A percentile compares a stretch with the other conserved stretches of the same genome.
phyloP scores from a whole-genome alignment of 2,329 filamentous ascomycete species.

The Parasarocladium wereldwijsianum region DNA sequence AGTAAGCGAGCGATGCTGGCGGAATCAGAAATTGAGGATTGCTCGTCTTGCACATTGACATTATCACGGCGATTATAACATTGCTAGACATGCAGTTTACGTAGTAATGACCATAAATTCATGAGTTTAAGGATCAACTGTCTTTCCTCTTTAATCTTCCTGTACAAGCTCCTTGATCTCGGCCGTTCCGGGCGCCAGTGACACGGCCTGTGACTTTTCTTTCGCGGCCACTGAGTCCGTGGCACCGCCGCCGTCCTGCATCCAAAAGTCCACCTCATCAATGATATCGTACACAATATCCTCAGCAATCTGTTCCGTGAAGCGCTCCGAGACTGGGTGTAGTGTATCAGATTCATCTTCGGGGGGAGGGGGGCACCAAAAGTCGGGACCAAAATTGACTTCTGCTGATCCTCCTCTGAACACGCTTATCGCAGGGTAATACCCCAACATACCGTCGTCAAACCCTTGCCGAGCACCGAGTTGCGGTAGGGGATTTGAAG shows the following conservation, averaged over 20 bases:
- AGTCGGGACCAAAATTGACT: conserved; percentile 86
- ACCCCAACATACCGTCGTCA: conserved; percentile 89
- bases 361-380: conserved; percentile 68
- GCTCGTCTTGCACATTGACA: too few relatives aligned
- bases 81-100: too few relatives aligned
- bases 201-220: conserved; percentile 27
- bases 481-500: conserved; percentile 58
- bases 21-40: too few relatives aligned
- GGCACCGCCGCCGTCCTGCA: conserved; percentile 46
- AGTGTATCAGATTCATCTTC: conserved; percentile 24
- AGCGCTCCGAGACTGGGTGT: conserved; percentile 60
- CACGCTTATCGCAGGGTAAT: conserved; percentile 85
- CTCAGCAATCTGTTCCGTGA: conserved; percentile 85
- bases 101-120: too few relatives aligned
- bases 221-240: conserved; percentile 30
- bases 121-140: too few relatives aligned
- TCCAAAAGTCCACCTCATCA: conserved; percentile 86
- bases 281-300: conserved; percentile 87
- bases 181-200: conserved; percentile 30
- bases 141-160: conserved; percentile 41
- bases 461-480: conserved; percentile 71
- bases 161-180: conserved; percentile 54
- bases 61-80: too few relatives aligned
- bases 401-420: conserved; percentile 86
- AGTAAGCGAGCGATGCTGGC: too few relatives aligned